Conservation (phyloP, 257 asterid genomes). For the Salvia rosmarinus region DNA sequence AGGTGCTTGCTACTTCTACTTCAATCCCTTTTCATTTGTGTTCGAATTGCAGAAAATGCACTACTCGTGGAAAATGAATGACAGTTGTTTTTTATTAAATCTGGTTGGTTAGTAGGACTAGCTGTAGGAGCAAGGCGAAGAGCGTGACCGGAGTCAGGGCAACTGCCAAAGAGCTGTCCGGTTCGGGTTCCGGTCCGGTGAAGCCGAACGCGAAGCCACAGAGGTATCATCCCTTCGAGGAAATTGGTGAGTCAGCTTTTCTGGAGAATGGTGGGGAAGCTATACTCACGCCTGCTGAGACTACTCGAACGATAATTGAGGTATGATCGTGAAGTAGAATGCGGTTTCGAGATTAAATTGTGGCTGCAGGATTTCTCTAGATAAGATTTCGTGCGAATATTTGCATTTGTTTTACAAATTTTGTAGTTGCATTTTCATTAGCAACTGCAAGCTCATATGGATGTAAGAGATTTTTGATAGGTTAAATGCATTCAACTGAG, state of each 20-base stretch:
- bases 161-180: conserved; percentile 52
- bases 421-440: background rate
- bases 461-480: no score
- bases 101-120: conserved; percentile 42
- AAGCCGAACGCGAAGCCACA: conserved; percentile 87
- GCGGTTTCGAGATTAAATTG: background rate
- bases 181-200: conserved; percentile 70
- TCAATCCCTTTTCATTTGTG: background rate
- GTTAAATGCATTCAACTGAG: no score
- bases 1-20: conserved; percentile 50
- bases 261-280: conserved; percentile 60
- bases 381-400: no score
- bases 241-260: conserved; percentile 65
- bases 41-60: conserved; percentile 18
- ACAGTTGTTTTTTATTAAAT: conserved; percentile 5
- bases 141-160: conserved; percentile 60
- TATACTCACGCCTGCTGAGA: conserved; percentile 77
- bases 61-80: background rate
- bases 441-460: no score
- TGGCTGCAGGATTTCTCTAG: background rate
- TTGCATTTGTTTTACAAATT: background rate
- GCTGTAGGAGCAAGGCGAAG: conserved; percentile 44
- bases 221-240: conserved; percentile 97
- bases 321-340: no score
- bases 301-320: conserved; percentile 81